These are phyloP conservation scores for Bruguiera parviflora DNA, from an alignment of 345 rosid genomes.

Conservation along the genomic window DNA sequence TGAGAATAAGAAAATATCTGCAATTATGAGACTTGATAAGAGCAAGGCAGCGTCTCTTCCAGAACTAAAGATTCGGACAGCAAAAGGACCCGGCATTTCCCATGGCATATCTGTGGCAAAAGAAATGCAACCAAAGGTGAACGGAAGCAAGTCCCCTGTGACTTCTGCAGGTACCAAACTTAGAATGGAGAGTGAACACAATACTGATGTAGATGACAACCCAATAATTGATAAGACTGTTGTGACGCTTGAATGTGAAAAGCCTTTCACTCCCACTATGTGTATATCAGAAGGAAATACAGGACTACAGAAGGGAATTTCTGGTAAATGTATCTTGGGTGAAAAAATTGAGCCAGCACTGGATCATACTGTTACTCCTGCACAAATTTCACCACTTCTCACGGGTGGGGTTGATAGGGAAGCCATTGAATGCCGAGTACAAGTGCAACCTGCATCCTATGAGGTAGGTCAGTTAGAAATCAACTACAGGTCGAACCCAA, in stretches of 20 bases:
- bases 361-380: slow-evolving; percentile 31
- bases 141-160: slow-evolving; percentile 29
- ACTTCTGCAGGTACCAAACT: slow-evolving; percentile 30
- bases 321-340: slow-evolving; percentile 5
- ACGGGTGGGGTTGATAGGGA: slow-evolving; percentile 34
- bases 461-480: slow-evolving; percentile 35
- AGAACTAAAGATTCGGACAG: slow-evolving; percentile 57
- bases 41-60: slow-evolving; percentile 76
- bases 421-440: slow-evolving; percentile 21
- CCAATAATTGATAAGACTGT: slow-evolving; percentile 65
- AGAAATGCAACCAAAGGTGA: slow-evolving; percentile 29
- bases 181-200: slow-evolving; percentile 32
- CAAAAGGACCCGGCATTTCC: slow-evolving; percentile 37
- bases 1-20: slow-evolving; percentile 73
- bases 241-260: slow-evolving; percentile 60
- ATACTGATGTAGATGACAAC: slow-evolving; percentile 52
- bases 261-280: slow-evolving; percentile 33
- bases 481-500: slow-evolving; percentile 20
- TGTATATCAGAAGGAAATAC: slow-evolving; percentile 36
- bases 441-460: slow-evolving; percentile 28
- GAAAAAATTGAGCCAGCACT: slow-evolving; percentile 30
- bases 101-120: slow-evolving; percentile 32
- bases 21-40: slow-evolving; percentile 74
- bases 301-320: slow-evolving; percentile 26
- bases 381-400: slow-evolving; percentile 29